Evolutionary conservation across 2,329 filamentous ascomycete genomes (phyloP), one percentile per base, ranked within the genome.

Genomic region (Pseudomassariella vexata): DNA sequence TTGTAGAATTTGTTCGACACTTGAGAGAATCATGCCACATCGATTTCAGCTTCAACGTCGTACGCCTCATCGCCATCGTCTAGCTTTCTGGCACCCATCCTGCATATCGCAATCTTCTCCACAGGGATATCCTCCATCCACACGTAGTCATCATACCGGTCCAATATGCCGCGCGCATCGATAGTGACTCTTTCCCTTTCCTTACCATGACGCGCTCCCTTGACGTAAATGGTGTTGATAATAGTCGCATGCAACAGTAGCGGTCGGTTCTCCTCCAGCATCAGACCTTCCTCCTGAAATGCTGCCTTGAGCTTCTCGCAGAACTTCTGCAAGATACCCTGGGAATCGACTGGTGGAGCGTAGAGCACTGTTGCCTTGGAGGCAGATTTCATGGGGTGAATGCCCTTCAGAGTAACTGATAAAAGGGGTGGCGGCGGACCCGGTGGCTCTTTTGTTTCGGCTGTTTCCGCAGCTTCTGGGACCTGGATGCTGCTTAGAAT

Each of bases 201-300:
- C 36, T 45, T 48, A 30, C 39, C 46, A 28, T 48, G 41, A 32
- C 37, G 41, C 33, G 41, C 35, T 31, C 48, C 56, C 49, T 69
- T 74, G 25, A 78, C 77, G 52, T 95, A 94, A 10, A 88, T 75
- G 0, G 88, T 94, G 55, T 95, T 95, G 30, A 92, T 60, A 4
- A 95, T 63, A 0, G 90, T 95, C 12, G 85, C 87, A 52, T 95
- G 90, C 31, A 95, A 59, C 14, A 85, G 70, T 40, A 95, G 55
- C 6, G 76, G 72, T 34, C 85, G 63, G 9, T 63, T 59, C 17
- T 85, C 79, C 1, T 65, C 59, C 0, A 66, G 51, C 49, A 88
- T 60, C 8, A 84, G 55, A 2, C 67, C 76, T 0, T 62, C 62
- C 2, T 72, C 61, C 12, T 59, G 59, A 45, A 89, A 87, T 2